Evolutionary conservation across 2,329 filamentous ascomycete genomes (phyloP).

Genomic region (Paramyrothecium sp.): DNA sequence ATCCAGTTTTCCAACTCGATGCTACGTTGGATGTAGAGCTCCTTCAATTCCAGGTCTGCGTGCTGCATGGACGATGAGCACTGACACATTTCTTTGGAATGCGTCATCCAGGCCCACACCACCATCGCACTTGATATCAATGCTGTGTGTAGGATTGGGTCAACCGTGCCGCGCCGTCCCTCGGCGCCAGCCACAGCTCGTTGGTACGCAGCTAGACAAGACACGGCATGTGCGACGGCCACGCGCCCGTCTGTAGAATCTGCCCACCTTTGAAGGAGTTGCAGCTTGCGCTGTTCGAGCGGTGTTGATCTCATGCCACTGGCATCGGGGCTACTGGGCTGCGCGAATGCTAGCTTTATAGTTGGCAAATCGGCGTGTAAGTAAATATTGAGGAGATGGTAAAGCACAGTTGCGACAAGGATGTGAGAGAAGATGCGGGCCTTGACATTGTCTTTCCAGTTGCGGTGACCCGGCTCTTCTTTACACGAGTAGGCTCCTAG

Average conservation of each 20-base stretch:
- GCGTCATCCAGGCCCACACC: constrained; percentile 33
- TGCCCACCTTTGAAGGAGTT: constrained; percentile 26
- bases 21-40: constrained; percentile 19
- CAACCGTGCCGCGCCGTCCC: constrained; percentile 14
- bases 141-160: constrained; percentile 32
- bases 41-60: constrained; percentile 17
- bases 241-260: constrained; percentile 24
- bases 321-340: constrained; percentile 8
- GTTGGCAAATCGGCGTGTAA: constrained; percentile 30
- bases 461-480: constrained; percentile 19
- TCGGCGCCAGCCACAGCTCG: constrained; percentile 3
- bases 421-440: constrained; percentile 25
- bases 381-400: constrained; percentile 34
- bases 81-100: constrained; percentile 19
- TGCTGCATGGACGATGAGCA: constrained; percentile 23
- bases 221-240: constrained; percentile 30
- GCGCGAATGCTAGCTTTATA: constrained; percentile 22
- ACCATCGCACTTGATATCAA: constrained; percentile 28
- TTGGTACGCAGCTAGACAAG: constrained; percentile 26
- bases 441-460: constrained; percentile 20
- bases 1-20: constrained; percentile 26
- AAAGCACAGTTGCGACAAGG: constrained; percentile 31
- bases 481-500: constrained; percentile 24
- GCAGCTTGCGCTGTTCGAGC: constrained; percentile 16
- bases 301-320: constrained; percentile 12